Evolutionary conservation across 1,139 yeast species (phyloP).

Genomic region (Yamadazyma triangularis): DNA sequence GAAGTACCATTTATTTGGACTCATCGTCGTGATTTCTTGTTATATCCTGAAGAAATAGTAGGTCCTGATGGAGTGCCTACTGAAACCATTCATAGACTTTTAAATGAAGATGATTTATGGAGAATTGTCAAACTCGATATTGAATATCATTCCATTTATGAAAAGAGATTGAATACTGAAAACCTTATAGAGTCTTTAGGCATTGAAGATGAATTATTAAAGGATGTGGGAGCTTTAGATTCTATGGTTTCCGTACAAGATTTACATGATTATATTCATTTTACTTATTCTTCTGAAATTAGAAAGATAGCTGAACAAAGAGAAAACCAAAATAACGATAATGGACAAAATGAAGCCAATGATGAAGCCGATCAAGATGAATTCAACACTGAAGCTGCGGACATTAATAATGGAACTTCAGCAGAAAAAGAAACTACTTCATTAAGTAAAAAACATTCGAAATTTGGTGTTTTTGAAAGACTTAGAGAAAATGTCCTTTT

Average conservation of each 20-base stretch:
- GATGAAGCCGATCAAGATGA: too few relatives aligned
- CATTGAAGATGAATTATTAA: slow-evolving; percentile 53
- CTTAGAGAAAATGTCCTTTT: slow-evolving; percentile 65
- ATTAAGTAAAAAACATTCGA: slow-evolving; percentile 57
- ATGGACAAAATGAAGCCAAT: slow-evolving; percentile 16
- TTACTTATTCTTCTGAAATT: slow-evolving; percentile 72
- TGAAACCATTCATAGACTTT: slow-evolving; percentile 47
- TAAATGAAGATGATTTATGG: slow-evolving; percentile 89
- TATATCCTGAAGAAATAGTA: slow-evolving; percentile 52
- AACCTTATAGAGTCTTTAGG: slow-evolving; percentile 53
- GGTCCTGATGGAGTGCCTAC: slow-evolving; percentile 41
- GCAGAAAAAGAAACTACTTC: slow-evolving; percentile 20
- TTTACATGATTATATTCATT: slow-evolving; percentile 76
- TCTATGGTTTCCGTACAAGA: slow-evolving; percentile 84
- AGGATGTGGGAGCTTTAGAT: slow-evolving; percentile 54
- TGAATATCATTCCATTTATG: slow-evolving; percentile 82
- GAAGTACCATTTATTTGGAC: slow-evolving; percentile 98
- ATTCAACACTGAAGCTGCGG: too few relatives aligned
- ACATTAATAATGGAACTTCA: too few relatives aligned
- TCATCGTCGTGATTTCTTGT: slow-evolving; percentile 84
- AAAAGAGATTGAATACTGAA: slow-evolving; percentile 64
- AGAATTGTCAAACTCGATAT: slow-evolving; percentile 80
- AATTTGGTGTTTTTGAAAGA: slow-evolving; percentile 72
- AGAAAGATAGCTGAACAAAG: slow-evolving; percentile 33
- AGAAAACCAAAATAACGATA: slow-evolving; percentile 6